Conservation (phyloP, 257 asterid genomes). For the Handroanthus guayacan region DNA sequence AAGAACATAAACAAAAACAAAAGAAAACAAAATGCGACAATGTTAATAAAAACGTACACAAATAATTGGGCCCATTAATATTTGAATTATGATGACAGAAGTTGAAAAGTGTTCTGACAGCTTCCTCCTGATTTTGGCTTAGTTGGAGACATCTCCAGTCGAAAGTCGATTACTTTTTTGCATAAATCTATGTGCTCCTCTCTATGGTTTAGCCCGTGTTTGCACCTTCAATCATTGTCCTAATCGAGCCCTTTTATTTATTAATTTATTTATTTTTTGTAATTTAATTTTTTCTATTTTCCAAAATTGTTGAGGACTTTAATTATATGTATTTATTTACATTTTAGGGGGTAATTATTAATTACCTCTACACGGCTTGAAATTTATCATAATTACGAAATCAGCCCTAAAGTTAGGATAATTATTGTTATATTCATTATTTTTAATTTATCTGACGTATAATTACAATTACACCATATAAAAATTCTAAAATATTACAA, state of each 20-base stretch:
- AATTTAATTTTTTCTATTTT: background rate
- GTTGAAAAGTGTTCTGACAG: constrained; percentile 27
- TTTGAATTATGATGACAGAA: constrained; percentile 8
- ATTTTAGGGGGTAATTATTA: background rate
- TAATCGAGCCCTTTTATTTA: background rate
- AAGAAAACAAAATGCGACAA: too few relatives aligned
- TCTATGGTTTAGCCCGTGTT: background rate
- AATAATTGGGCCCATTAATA: constrained; percentile 5
- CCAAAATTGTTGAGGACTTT: background rate
- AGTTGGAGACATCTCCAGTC: background rate
- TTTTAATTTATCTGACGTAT: too few relatives aligned
- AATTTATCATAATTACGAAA: too few relatives aligned
- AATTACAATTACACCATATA: too few relatives aligned
- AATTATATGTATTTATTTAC: background rate
- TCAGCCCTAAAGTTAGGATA: too few relatives aligned
- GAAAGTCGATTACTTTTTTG: background rate
- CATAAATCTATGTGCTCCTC: constrained; percentile 22
- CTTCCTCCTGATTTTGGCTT: background rate
- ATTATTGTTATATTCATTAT: too few relatives aligned
- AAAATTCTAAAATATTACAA: too few relatives aligned
- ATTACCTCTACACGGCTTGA: too few relatives aligned
- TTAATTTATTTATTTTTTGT: background rate
- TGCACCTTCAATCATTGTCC: constrained; percentile 6
- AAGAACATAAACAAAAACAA: background rate
- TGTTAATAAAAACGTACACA: background rate